These are phyloP conservation scores for Tephrocybe sp. DNA, from an alignment of 768 basidiomycete genomes.

Conservation along the genomic window DNA sequence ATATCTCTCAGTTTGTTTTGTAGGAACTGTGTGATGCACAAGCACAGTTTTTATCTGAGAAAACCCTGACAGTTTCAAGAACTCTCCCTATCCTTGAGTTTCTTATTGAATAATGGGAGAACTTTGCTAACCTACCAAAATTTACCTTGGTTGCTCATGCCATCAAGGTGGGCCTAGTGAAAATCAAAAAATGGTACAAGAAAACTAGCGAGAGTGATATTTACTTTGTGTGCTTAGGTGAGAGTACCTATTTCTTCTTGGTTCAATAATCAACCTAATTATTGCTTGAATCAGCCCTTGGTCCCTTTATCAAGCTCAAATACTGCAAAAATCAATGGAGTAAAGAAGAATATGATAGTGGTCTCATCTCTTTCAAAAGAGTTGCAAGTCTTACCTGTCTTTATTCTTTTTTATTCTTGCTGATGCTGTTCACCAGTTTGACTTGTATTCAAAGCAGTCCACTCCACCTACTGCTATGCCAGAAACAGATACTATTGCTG, in stretches of 20 bases:
- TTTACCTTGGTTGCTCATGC: conserved; percentile 17
- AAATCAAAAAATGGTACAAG: conserved; percentile 26
- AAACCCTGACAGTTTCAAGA: conserved; percentile 22
- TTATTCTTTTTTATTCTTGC: too few relatives aligned
- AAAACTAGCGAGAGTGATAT: conserved; percentile 19
- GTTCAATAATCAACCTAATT: neutral
- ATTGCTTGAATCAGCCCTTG: conserved; percentile 11
- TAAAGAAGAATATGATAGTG: conserved; percentile 3
- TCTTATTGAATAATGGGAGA: conserved; percentile 18
- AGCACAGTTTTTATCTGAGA: conserved; percentile 23
- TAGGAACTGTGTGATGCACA: conserved; percentile 23
- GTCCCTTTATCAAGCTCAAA: conserved; percentile 19
- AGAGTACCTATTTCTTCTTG: conserved; percentile 1
- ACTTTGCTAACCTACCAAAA: conserved; percentile 14
- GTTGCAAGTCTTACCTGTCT: conserved; percentile 15
- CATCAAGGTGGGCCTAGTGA: conserved; percentile 23
- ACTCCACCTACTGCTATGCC: neutral
- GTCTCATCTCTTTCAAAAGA: conserved; percentile 14
- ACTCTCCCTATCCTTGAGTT: conserved; percentile 26
- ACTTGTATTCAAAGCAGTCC: too few relatives aligned
- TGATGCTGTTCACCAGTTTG: too few relatives aligned
- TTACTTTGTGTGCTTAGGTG: conserved; percentile 25
- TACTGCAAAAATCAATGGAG: conserved; percentile 21
- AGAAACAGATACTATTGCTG: too few relatives aligned
- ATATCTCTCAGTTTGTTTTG: conserved; percentile 4